These are phyloP conservation scores for Ascochyta rabiei DNA, from an alignment of 2,329 filamentous ascomycete species.

Conservation along the genomic window DNA sequence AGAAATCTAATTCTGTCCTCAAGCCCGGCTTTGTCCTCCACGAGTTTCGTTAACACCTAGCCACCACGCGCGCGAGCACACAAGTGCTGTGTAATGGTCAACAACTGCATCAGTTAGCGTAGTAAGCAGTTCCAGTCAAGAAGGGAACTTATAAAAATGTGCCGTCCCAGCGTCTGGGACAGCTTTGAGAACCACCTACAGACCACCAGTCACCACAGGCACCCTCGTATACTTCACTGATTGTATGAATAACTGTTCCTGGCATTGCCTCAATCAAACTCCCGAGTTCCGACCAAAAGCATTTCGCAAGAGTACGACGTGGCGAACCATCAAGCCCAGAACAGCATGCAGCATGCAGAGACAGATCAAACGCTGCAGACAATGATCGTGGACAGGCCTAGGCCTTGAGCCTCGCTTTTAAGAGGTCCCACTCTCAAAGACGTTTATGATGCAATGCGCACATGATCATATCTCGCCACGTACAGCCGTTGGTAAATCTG, in stretches of 20 bases:
- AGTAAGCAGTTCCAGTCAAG: slow-evolving; percentile 24
- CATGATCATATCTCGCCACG: neutral
- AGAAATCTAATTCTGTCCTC: no score
- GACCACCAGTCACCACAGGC: slow-evolving; percentile 20
- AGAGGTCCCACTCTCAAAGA: slow-evolving; percentile 43
- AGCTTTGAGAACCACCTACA: slow-evolving; percentile 24
- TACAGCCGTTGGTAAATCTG: neutral
- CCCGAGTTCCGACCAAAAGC: slow-evolving; percentile 31
- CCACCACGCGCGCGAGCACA: no score
- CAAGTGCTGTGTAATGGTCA: no score
- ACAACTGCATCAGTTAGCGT: slow-evolving; percentile 32
- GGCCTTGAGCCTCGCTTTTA: slow-evolving; percentile 50
- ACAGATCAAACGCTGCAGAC: slow-evolving; percentile 20
- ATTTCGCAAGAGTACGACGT: slow-evolving; percentile 1
- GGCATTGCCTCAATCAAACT: neutral
- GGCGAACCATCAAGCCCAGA: neutral
- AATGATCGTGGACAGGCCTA: slow-evolving; percentile 45
- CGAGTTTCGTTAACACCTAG: no score
- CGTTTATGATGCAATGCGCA: slow-evolving; percentile 7
- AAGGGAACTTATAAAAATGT: slow-evolving; percentile 51
- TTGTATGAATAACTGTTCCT: slow-evolving; percentile 3
- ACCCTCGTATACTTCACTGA: slow-evolving; percentile 26
- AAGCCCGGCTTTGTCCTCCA: no score
- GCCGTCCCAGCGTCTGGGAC: slow-evolving; percentile 35
- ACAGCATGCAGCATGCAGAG: neutral